Evolutionary conservation across 2,329 filamentous ascomycete genomes (phyloP).

Genomic region (Plectosphaerella sp.): DNA sequence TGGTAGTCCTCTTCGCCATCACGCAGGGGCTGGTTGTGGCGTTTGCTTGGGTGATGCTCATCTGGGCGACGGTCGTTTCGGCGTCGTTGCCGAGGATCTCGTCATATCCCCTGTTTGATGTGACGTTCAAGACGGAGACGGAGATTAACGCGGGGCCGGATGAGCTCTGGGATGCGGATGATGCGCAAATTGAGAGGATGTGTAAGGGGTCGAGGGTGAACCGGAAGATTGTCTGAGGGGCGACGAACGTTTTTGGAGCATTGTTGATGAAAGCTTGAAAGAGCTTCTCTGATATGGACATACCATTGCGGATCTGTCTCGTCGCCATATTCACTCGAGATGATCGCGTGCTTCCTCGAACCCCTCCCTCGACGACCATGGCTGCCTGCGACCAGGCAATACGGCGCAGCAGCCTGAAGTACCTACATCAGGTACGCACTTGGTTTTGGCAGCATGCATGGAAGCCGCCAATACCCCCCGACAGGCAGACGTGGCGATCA

Average conservation of each 20-base stretch:
- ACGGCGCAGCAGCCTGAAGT: too few species aligned
- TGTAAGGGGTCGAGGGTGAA: neutral
- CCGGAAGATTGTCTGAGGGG: neutral
- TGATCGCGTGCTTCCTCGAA: too few species aligned
- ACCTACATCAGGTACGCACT: too few species aligned
- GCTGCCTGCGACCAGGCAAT: too few species aligned
- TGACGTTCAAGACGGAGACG: conserved; percentile 2
- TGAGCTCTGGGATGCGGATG: neutral
- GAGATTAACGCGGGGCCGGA: neutral
- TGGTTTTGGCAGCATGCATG: too few species aligned
- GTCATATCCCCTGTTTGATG: conserved; percentile 6
- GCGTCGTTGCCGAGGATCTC: conserved; percentile 1
- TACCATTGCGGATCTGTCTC: too few species aligned
- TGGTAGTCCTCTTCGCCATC: conserved; percentile 1
- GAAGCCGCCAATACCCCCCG: too few species aligned
- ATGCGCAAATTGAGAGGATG: neutral
- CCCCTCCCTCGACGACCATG: too few species aligned
- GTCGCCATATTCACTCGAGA: too few species aligned
- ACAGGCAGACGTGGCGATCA: neutral
- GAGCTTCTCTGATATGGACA: too few species aligned
- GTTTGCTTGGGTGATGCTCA: conserved; percentile 3
- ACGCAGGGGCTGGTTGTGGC: neutral
- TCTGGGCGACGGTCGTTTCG: conserved; percentile 1
- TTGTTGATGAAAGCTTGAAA: too few species aligned
- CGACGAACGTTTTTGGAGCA: too few species aligned